phyloP scores from a whole-genome alignment of 371 early-diverging fungal species.

The Mortierella sp. region DNA sequence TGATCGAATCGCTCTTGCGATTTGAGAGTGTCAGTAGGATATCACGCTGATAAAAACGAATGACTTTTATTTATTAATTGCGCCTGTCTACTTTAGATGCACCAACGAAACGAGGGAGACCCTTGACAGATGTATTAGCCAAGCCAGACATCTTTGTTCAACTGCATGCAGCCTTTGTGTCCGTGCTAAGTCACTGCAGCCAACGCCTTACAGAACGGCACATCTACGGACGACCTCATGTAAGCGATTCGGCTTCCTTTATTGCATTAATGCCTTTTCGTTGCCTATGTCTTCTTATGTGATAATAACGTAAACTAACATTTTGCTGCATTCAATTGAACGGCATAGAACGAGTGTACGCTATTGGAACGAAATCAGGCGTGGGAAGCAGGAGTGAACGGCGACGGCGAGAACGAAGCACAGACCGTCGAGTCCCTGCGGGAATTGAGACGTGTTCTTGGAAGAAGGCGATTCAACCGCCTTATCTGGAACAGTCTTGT shows the following conservation, averaged over 20 bases:
- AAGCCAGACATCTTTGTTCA: conserved; percentile 59
- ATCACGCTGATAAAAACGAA: background rate
- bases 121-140: conserved; percentile 52
- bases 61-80: background rate
- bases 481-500: conserved; percentile 61
- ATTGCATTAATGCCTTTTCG: background rate
- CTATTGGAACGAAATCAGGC: conserved; percentile 10
- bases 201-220: conserved; percentile 51
- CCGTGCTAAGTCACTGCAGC: conserved; percentile 52
- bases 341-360: conserved; percentile 30
- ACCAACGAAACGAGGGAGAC: conserved; percentile 55
- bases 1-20: background rate
- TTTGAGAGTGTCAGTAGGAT: background rate
- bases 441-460: conserved; percentile 51
- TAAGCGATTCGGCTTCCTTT: background rate
- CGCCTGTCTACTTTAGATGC: conserved; percentile 29
- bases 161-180: conserved; percentile 53
- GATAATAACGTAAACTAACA: background rate
- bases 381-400: conserved; percentile 8
- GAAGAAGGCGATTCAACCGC: conserved; percentile 54
- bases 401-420: background rate
- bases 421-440: conserved; percentile 53
- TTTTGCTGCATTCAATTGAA: background rate
- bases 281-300: background rate
- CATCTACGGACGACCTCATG: conserved; percentile 43